Evolutionary conservation across 148 eudicot species (phyloP), one percentile per base, ranked within the genome.

Genomic region (Selenicereus undatus): DNA sequence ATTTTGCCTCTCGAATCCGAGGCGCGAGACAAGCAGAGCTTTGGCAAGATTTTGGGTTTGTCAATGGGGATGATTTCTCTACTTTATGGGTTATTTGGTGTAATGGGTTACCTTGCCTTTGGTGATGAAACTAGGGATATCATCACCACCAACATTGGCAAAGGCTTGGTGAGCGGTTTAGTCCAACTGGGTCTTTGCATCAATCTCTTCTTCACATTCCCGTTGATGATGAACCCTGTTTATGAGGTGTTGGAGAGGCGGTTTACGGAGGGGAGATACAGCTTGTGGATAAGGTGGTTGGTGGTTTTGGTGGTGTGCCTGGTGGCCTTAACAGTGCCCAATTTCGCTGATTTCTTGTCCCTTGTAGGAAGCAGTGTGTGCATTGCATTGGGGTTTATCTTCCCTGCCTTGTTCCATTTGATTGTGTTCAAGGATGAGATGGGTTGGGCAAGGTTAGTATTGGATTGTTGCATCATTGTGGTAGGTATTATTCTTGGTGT

Each of bases 191-290:
- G 97, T 58, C 88, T 93, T 14, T 90, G 93, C 56, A 82, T 93
- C 7, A 93, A 93, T 82, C 79, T 93, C 14, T 93, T 91, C 86
- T 83, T 93, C 66, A 84, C 95, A 21, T 89, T 88, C 73, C 97
- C 97, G 5, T 79, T 93, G 88, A 93, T 91, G 97, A 93, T 93
- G 95, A 88, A 93, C 84, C 97, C 97, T 2, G 97, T 93, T 78
- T 93, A 82, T 73, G 97, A 94, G 87, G 97, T 94, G 22, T 80
- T 94, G 73, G 98, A 91, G 81, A 86, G 98, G 80, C 83, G 94
- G 78, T 85, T 84, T 7, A 85, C 86, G 69, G 88, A 84, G 16
- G 98, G 94, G 26, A 83, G 83, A 71, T 92, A 90, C 69, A 86
- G 88, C 83, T 74, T 94, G 78, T 94, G 89, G 95, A 79, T 88